Evolutionary conservation across 371 early-diverging fungal genomes (phyloP), one percentile per base, ranked within the genome.

Genomic region (Mucor sp.): DNA sequence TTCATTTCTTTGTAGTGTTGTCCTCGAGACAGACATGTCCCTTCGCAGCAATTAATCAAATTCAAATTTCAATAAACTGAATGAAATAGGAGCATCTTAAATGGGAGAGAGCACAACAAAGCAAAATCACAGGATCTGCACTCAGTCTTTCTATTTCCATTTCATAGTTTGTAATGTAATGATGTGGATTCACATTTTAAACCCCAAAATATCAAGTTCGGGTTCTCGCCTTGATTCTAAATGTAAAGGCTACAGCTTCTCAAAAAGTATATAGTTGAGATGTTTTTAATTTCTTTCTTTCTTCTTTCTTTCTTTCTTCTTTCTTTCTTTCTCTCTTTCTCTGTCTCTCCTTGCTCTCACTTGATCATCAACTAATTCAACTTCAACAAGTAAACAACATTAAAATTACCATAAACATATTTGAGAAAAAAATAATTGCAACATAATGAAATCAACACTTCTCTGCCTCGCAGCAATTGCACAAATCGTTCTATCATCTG

Each of bases 401-500:
- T 14, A 23, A 50, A 50, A 50, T 25, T 25, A 50, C 12, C 23
- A 25, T 7, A 23, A 14, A 50, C 11, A 37, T 23, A 8, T 11
- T 25, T 9, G 25, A 50, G 23, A 25, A 50, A 50, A 50, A 50
- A 50, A 44, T n/a, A 41, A 43, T 48, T 48, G 48, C 19, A 50
- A 17, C 6, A 56, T 30, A 11, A 71, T 71, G 72, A 71, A 67
- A 55, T 55, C 58, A 19, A 50, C 50, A 12, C 58, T 71, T 15
- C 1, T 72, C 27, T 65, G 55, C 17, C 23, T 68, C 12, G 66
- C 69, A 59, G 33, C 63, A 21, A 41, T 59, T 21, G n/a, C 59
- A n/a, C 63, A 61, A 58, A 47, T 71, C 14, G 44, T 50, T 35
- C 15, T 72, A 43, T 28, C 62, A 21, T 17, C 48, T 21, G 55